Evolutionary conservation across 805 yeast species (phyloP), one percentile per base, ranked within the genome.

Genomic region (Babjeviella inositovora): DNA sequence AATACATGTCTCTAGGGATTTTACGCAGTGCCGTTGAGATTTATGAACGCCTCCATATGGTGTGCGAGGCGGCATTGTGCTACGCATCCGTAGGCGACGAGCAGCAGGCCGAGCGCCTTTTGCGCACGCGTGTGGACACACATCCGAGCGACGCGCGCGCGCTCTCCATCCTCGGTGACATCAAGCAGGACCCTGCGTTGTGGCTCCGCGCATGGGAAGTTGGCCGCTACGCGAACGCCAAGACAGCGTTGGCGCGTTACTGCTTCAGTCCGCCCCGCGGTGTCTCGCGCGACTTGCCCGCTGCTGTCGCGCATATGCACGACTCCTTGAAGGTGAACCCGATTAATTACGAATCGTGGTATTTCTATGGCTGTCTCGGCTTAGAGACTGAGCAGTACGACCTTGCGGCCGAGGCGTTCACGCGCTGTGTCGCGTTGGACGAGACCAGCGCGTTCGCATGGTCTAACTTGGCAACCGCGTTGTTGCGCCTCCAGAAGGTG

Each of bases 191-290:
- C 34, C 87, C 94, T 3, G 33, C 41, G 6, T 51, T 67, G 24
- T 90, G 97, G 96, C 58, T 56, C 26, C 67, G 68, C 38, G 79
- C 95, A 8, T 90, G 99, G 99, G 70, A 69, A 18, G 45, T 75
- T 22, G 92, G 92, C 11, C 64, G 62, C 31, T 82, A 85, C 34
- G 69, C 85, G 13, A 70, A 76, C 29, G 94, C 98, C 2, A 85
- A 85, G 43, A 68, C 77, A 16, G 70, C 96, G 0, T 53, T 90
- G 12, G 81, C 92, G 1, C 68, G 63, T 28, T 80, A 64, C 42
- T 71, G 62, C 41, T 76, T 74, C 45, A 52, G 50, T 22, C 84
- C 82, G 8, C 84, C 87, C 3, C 34, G 47, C 5, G 73, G 75
- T 0, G 34, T 61, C 7, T 39, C 50, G 8, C 61, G 66, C 28